phyloP scores from a whole-genome alignment of 2,329 filamentous ascomycete species.

The Sporothrix variecibatus region DNA sequence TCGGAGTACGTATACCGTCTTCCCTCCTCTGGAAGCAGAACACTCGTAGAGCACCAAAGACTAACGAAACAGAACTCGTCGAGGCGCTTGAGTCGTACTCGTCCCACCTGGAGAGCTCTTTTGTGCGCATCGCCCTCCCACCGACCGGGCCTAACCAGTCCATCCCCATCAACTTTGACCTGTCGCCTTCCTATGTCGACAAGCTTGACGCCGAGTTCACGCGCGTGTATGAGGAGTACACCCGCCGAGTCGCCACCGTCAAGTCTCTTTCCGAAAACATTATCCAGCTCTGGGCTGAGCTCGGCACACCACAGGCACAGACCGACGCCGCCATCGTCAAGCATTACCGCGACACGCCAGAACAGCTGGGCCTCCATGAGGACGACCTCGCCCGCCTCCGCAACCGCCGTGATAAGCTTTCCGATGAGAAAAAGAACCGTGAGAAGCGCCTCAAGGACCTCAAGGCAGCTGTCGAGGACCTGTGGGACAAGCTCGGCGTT shows the following conservation, averaged over 20 bases:
- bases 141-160: slow-evolving; percentile 76
- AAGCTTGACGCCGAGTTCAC: slow-evolving; percentile 89
- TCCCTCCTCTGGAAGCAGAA: no score
- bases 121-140: slow-evolving; percentile 81
- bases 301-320: slow-evolving; percentile 90
- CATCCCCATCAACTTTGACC: slow-evolving; percentile 80
- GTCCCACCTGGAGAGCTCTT: slow-evolving; percentile 87
- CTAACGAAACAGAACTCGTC: slow-evolving; percentile 68
- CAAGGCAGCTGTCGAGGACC: slow-evolving; percentile 71
- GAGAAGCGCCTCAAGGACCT: slow-evolving; percentile 77
- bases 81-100: slow-evolving; percentile 95
- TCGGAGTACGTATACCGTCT: slow-evolving; percentile 68
- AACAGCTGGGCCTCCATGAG: slow-evolving; percentile 89
- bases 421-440: slow-evolving; percentile 84
- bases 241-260: slow-evolving; percentile 74
- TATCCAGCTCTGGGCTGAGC: slow-evolving; percentile 92
- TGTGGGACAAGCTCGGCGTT: slow-evolving; percentile 87
- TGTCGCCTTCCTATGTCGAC: slow-evolving; percentile 86
- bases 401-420: slow-evolving; percentile 74
- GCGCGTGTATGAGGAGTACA: slow-evolving; percentile 95
- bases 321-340: slow-evolving; percentile 87
- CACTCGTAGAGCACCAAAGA: no score
- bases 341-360: slow-evolving; percentile 84
- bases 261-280: slow-evolving; percentile 77
- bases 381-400: slow-evolving; percentile 77